Percentiles rank a stretch among this genome's conserved stretches.
Evolutionary conservation across 176 grass and related monocot species (phyloP).

Genomic region (Puccinellia tenuiflora): DNA sequence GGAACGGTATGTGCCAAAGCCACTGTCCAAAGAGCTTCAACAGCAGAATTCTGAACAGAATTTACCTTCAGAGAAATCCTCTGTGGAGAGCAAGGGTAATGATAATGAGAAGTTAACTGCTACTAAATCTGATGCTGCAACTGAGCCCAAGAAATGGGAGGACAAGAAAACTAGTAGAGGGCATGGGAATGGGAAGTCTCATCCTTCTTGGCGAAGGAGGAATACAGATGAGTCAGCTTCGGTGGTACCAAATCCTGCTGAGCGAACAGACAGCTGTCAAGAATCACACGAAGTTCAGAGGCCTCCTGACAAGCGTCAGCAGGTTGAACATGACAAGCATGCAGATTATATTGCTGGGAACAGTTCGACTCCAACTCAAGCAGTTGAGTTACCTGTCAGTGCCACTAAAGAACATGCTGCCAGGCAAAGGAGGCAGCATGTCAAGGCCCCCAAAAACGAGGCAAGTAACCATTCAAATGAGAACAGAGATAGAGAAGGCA

Average conservation of each 20-base stretch:
- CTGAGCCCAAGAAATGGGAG: slow-evolving; percentile 53
- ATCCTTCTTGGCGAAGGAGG: slow-evolving; percentile 90
- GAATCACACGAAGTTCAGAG: slow-evolving; percentile 36
- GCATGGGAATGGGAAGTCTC: slow-evolving; percentile 63
- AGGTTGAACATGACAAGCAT: slow-evolving; percentile 31
- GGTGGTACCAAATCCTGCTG: slow-evolving; percentile 28
- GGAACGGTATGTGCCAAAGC: slow-evolving; percentile 97
- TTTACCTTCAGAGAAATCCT: slow-evolving; percentile 21
- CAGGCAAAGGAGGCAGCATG: slow-evolving; percentile 50
- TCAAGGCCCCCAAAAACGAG: slow-evolving; percentile 47
- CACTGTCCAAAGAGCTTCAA: slow-evolving; percentile 72
- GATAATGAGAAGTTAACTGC: slow-evolving; percentile 32
- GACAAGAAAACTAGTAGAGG: slow-evolving; percentile 60
- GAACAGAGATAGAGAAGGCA: slow-evolving; percentile 30
- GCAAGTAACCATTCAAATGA: slow-evolving; percentile 36
- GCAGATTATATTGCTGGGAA: slow-evolving; percentile 17
- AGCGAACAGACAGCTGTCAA: slow-evolving; percentile 23
- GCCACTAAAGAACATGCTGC: slow-evolving; percentile 40
- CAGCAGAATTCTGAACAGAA: slow-evolving; percentile 46
- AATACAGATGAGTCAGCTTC: slow-evolving; percentile 49
- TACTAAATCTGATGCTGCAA: slow-evolving; percentile 37
- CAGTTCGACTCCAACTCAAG: slow-evolving; percentile 21
- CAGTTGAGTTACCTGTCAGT: slow-evolving; percentile 14
- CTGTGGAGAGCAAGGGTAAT: slow-evolving; percentile 24
- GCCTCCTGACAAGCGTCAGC: slow-evolving; percentile 27